Evolutionary conservation across 257 asterid species (phyloP).

Genomic region (Orobanche coerulescens): DNA sequence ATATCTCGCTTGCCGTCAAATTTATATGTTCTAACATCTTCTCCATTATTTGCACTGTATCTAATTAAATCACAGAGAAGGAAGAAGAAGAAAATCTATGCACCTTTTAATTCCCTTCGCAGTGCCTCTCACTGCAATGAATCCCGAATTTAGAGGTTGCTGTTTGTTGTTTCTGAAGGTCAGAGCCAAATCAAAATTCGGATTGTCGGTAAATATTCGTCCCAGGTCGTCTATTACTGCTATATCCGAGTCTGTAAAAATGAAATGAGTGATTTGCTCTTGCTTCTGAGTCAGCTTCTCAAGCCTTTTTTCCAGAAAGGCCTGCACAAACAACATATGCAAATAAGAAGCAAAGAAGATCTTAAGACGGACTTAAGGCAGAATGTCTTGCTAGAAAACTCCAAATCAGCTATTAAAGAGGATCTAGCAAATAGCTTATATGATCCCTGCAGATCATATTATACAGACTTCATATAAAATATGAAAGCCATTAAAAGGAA

Average conservation of each 20-base stretch:
- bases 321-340: slow-evolving; percentile 35
- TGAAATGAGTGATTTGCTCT: slow-evolving; percentile 52
- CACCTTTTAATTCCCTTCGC: slow-evolving; percentile 70
- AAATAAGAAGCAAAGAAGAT: slow-evolving; percentile 11
- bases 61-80: neutral
- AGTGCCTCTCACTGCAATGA: slow-evolving; percentile 88
- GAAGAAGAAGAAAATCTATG: slow-evolving; percentile 4
- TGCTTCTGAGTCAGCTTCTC: slow-evolving; percentile 39
- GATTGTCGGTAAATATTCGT: slow-evolving; percentile 47
- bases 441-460: neutral
- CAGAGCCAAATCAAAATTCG: slow-evolving; percentile 73
- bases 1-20: neutral
- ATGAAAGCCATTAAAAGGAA: neutral
- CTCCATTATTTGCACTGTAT: neutral
- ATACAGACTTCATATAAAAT: neutral
- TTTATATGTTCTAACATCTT: neutral
- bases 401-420: slow-evolving; percentile 2
- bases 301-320: slow-evolving; percentile 54
- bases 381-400: neutral
- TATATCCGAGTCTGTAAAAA: slow-evolving; percentile 89
- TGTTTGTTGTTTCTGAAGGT: slow-evolving; percentile 94
- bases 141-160: slow-evolving; percentile 92
- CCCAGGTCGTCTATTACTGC: slow-evolving; percentile 75
- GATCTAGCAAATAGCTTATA: neutral
- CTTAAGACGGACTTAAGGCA: neutral